Percentiles rank a stretch among this genome's conserved stretches.
Conservation (phyloP, 2,329 filamentous ascomycete species). For the Nemania abortiva region DNA sequence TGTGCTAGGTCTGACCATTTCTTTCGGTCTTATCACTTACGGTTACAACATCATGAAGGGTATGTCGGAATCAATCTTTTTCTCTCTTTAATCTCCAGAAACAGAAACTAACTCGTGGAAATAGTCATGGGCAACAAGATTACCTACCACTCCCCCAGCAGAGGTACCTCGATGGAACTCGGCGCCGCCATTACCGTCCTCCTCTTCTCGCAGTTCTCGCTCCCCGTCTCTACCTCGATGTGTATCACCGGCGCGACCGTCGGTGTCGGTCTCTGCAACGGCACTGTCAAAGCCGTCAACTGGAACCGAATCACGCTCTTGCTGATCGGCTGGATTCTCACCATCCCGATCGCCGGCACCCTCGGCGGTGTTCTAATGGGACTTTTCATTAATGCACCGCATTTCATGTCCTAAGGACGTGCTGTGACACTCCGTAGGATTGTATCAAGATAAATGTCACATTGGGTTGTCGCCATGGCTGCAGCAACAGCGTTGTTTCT, state of each 20-base stretch:
- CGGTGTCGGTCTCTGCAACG: constrained; percentile 82
- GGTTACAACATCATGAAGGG: constrained; percentile 89
- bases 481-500: neutral
- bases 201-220: constrained; percentile 79
- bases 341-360: constrained; percentile 71
- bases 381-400: constrained; percentile 67
- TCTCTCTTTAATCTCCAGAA: neutral
- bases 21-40: constrained; percentile 76
- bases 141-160: constrained; percentile 52
- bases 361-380: constrained; percentile 66
- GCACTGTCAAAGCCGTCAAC: constrained; percentile 78
- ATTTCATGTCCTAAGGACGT: constrained; percentile 55
- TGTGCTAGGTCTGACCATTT: constrained; percentile 73
- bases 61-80: constrained; percentile 52
- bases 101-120: constrained; percentile 39
- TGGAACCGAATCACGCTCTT: constrained; percentile 78
- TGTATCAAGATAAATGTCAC: constrained; percentile 5
- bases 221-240: constrained; percentile 82
- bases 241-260: constrained; percentile 85
- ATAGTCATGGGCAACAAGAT: constrained; percentile 74
- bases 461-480: neutral
- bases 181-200: constrained; percentile 82
- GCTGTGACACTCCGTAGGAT: neutral
- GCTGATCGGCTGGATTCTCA: constrained; percentile 74
- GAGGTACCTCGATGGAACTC: constrained; percentile 79